Evolutionary conservation across 495 filamentous ascomycete genomes (phyloP), one percentile per base, ranked within the genome.

Genomic region (Penicillium longicatenatum): DNA sequence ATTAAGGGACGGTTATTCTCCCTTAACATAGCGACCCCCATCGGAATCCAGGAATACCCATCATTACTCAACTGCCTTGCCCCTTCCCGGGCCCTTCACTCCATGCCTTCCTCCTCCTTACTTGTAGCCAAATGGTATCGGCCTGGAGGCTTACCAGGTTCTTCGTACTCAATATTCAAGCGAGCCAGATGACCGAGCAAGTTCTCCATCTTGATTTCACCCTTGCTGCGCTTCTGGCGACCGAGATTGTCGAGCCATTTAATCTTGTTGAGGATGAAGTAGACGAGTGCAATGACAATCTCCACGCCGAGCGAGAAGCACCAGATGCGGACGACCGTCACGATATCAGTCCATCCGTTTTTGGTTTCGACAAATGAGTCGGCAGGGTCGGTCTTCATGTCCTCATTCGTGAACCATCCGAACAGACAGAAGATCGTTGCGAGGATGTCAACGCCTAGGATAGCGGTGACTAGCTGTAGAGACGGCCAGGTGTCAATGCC

Each of bases 311-410:
- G 84, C 3, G 86, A 88, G 74, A 85, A 91, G 14, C 77, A 79
- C 89, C 89, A 92, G 57, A 92, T 77, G n/a, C 89, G 81, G 19
- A 91, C 86, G 2, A 89, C 87, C 30, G 89, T 91, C 52, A 92
- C 88, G 59, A 92, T 84, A 65, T 86, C 83, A 17, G 85, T 88
- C 75, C 82, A 84, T 46, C 89, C 88, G 60, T 89, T 84, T 4
- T 41, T 55, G 10, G 81, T 81, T 50, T 80, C 77, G 4, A 70
- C 68, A 31, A 63, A 88, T 61, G 62, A 66, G 60, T 58, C 64
- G 50, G 52, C 58, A 21, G 73, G 79, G 54, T 68, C 70, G 24
- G 70, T 76, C 31, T 70, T 74, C 75, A 83, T 76, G 41, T 74
- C 65, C 20, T 74, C 24, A 31, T 82, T 75, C n/a, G 74, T 79